These are phyloP conservation scores for Calonectria pteridis DNA, from an alignment of 2,329 filamentous ascomycete genomes.

Conservation along the genomic window DNA sequence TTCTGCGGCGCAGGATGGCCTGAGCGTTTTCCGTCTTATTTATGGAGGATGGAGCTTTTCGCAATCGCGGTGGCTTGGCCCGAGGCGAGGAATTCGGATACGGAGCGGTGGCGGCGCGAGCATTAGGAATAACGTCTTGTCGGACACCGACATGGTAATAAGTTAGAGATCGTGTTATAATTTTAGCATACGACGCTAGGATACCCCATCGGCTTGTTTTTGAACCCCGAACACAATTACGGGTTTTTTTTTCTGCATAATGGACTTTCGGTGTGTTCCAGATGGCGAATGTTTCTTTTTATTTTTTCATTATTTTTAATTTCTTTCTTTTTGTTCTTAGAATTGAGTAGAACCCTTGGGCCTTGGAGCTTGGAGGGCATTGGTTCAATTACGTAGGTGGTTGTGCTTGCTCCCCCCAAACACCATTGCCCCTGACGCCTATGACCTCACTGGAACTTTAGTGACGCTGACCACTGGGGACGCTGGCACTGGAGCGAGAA, in stretches of 20 bases:
- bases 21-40: background rate
- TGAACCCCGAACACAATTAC: constrained; percentile 2
- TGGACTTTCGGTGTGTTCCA: background rate
- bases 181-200: constrained; percentile 27
- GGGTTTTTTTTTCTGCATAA: background rate
- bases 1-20: background rate
- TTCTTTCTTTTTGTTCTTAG: background rate
- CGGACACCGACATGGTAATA: constrained; percentile 5
- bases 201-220: constrained; percentile 15
- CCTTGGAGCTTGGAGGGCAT: background rate
- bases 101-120: background rate
- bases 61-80: constrained; percentile 21
- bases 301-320: background rate
- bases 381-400: constrained; percentile 9
- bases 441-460: constrained; percentile 18
- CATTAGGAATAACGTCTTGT: constrained; percentile 6
- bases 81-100: background rate
- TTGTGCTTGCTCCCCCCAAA: background rate
- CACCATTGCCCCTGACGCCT: background rate
- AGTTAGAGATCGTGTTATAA: constrained; percentile 15
- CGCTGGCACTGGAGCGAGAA: background rate
- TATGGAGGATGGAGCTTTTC: background rate
- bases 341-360: background rate
- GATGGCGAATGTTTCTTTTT: background rate
- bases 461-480: background rate